Evolutionary conservation across 2,329 filamentous ascomycete genomes (phyloP), one percentile per base, ranked within the genome.

Genomic region (Achaetomium macrosporum): DNA sequence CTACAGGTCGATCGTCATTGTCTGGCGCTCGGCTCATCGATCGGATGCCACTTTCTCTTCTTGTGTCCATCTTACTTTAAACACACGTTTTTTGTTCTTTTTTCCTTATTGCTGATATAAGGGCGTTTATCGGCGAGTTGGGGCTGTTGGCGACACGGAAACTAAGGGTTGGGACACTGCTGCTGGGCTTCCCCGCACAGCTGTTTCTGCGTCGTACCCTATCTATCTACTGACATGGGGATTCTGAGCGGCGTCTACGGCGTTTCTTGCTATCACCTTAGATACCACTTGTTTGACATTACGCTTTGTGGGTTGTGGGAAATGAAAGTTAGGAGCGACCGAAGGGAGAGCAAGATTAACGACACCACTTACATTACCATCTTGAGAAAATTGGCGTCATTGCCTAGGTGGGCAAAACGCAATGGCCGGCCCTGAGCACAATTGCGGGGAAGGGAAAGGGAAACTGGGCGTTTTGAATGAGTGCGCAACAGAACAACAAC

Each of bases 231-330:
- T 12, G 33, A 35, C 13, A 11, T 12, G 50, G 44, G 51, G 17
- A 15, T 13, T 12, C 8, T 37, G 33, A 15, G 30, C 35, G 51
- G 51, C 51, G 51, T 45, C 35, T 43, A 30, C 25, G 50, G 50
- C 40, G 40, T 47, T 42, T 20, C 36, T 29, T 46, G 10, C 15
- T 35, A 33, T 31, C 25, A 31, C 33, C 33, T 33, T 51, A 57
- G 52, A 57, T 58, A 57, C 57, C 57, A 58, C 25, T 31, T 29
- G 15, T 8, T 13, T 39, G 19, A 9, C 15, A n/a, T 41, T 8
- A 42, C 8, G 11, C 13, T 42, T 13, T 20, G 35, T 4, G 30
- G 17, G 36, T 31, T 30, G 44, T 39, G 42, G 37, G 17, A 29
- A n/a, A 13, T 47, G 19, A 43, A 33, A 45, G 41, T 17, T 35